Conservation (phyloP, 768 basidiomycete genomes). For the Harrya chromipes region DNA sequence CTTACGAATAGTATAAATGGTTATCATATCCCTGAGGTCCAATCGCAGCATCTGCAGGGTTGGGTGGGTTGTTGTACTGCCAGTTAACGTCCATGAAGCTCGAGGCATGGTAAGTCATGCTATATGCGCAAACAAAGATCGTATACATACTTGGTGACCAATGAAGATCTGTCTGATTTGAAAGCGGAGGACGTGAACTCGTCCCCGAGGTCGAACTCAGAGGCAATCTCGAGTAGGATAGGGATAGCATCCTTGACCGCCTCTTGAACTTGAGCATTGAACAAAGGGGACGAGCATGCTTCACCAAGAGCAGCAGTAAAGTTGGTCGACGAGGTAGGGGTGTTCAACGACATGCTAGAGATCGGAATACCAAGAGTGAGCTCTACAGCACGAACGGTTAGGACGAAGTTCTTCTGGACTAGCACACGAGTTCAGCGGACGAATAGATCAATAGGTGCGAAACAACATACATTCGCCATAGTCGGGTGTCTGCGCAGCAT, state of each 20-base stretch:
- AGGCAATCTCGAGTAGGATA: conserved; percentile 33
- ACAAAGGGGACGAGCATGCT: conserved; percentile 13
- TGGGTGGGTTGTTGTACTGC: conserved; percentile 67
- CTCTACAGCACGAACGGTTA: conserved; percentile 65
- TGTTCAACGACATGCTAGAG: conserved; percentile 5
- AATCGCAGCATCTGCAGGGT: conserved; percentile 64
- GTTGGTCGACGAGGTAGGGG: conserved; percentile 29
- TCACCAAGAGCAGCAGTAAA: conserved; percentile 34
- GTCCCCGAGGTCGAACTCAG: conserved; percentile 16
- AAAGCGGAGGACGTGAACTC: not conserved
- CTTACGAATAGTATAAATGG: conserved; percentile 74
- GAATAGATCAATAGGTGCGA: not conserved
- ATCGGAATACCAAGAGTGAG: conserved; percentile 52
- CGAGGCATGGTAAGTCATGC: conserved; percentile 3
- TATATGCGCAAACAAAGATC: not conserved
- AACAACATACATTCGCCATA: conserved; percentile 61
- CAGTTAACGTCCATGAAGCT: conserved; percentile 84
- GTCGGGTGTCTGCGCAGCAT: conserved; percentile 62
- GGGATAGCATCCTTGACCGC: conserved; percentile 37
- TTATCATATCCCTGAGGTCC: conserved; percentile 78
- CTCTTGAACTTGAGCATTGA: conserved; percentile 29
- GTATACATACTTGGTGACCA: conserved; percentile 38
- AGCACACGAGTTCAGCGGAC: conserved; percentile 2
- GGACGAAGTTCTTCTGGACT: conserved; percentile 73
- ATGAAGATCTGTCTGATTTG: conserved; percentile 15